Base-by-base conservation (phyloP, 768 basidiomycete genomes). In the Naganishia vaughanmartiniae region DNA sequence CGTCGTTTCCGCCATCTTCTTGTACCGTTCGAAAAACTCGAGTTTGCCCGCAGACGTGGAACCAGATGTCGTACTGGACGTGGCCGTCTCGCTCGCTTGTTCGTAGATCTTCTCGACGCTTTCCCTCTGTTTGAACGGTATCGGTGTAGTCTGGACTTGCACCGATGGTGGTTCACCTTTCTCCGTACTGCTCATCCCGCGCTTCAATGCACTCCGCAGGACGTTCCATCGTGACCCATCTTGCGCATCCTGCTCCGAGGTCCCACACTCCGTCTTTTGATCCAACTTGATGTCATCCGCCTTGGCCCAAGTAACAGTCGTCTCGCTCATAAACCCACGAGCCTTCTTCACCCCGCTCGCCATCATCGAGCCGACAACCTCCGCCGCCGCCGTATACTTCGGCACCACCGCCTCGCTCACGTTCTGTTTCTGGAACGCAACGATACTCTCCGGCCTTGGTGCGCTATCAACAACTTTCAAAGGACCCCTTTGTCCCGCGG, bases 1-100 rank as follows among this genome's bases (percentile, higher is more conserved):
- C 6, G 36, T 58, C 14, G 31, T 31, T 6, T 68, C 66, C 7
- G 65, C 70, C 72, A 76, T 73, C 60, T 76, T 63, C 55, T 75
- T 75, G 69, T 76, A 76, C 57, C 73, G 63, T 67, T 78, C 76
- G 51, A 77, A 77, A 66, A 78, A 78, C 6, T 76, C 66, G 24
- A 63, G 60, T 51, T 70, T 73, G 24, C 45, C 70, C 42, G 70
- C 33, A 2, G 67, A 46, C 24, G 12, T 30, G 4, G 48, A 19
- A 17, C 45, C 54, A 14, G 54, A 28, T 54, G 30, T 31, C 36
- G 63, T 24, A 28, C 45, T 36, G 4, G 12, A 9, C 39, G 56
- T n/a, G 19, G 56, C 30, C 21, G 26, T 26, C 30, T 28, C 26
- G 34, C 48, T 51, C 48, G 48, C 30, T 15, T 31, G 30, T 57